phyloP scores from a whole-genome alignment of 2,329 filamentous ascomycete species.

The Hypoxylon sp. region DNA sequence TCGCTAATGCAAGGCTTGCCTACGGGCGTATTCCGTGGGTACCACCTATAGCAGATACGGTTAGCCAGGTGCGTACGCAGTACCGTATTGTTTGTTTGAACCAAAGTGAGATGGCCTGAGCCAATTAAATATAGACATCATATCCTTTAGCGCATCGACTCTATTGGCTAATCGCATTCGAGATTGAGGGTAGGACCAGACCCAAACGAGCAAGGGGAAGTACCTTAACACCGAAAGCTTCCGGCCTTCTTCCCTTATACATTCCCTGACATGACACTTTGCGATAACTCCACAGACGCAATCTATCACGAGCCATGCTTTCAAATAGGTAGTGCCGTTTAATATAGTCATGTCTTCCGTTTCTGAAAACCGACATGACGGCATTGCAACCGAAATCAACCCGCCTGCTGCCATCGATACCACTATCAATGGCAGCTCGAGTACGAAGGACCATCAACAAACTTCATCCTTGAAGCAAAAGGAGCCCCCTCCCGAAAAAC shows the following conservation, averaged over 20 bases:
- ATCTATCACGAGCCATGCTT: slow-evolving; percentile 37
- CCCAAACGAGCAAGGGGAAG: slow-evolving; percentile 7
- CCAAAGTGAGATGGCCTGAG: too few species aligned
- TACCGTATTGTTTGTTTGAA: too few species aligned
- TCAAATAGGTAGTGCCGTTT: slow-evolving; percentile 18
- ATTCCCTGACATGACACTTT: slow-evolving; percentile 19
- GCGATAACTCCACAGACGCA: slow-evolving; percentile 38
- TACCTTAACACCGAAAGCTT: slow-evolving; percentile 23
- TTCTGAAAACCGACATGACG: slow-evolving; percentile 32
- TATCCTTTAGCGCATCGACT: slow-evolving; percentile 1
- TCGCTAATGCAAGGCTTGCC: too few species aligned
- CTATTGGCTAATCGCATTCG: not conserved
- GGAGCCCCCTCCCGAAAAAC: slow-evolving; percentile 82
- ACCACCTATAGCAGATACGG: too few species aligned
- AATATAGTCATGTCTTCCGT: slow-evolving; percentile 38
- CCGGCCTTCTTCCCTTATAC: slow-evolving; percentile 1
- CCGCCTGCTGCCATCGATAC: not conserved
- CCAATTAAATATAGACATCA: slow-evolving; percentile 2
- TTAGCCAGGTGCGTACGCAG: too few species aligned
- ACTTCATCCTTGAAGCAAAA: slow-evolving; percentile 53
- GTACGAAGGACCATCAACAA: slow-evolving; percentile 19
- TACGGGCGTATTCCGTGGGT: too few species aligned
- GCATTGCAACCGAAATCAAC: slow-evolving; percentile 12
- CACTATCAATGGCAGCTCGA: slow-evolving; percentile 2
- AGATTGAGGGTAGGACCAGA: not conserved